Percentiles rank a stretch among this genome's conserved stretches.
Conservation (phyloP, 2,329 filamentous ascomycete species). For the Akanthomyces muscarius region DNA sequence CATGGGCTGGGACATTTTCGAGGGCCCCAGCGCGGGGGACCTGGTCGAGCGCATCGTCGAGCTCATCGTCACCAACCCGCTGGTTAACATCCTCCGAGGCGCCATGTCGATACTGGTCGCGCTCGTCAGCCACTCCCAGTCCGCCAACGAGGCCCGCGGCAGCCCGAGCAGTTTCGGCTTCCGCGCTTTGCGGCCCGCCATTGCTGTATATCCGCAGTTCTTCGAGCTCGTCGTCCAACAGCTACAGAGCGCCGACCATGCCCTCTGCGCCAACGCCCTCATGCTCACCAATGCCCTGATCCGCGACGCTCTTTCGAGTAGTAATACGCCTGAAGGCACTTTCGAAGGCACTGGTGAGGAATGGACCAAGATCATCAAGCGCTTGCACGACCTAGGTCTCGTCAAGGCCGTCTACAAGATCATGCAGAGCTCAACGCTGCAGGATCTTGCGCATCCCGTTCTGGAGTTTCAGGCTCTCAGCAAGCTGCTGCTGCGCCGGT, state of each 20-base stretch:
- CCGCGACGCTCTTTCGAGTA: constrained; percentile 79
- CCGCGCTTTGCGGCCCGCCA: constrained; percentile 83
- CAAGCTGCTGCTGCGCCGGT: constrained; percentile 81
- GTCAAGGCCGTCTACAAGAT: constrained; percentile 88
- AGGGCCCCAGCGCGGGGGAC: constrained; percentile 58
- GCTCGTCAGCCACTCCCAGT: constrained; percentile 81
- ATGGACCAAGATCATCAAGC: constrained; percentile 94
- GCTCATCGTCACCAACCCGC: constrained; percentile 86
- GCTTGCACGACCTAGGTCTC: constrained; percentile 85
- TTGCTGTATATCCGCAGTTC: constrained; percentile 89
- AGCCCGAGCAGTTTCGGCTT: constrained; percentile 73
- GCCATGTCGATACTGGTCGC: constrained; percentile 96
- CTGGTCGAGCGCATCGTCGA: constrained; percentile 77
- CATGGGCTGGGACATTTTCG: constrained; percentile 93
- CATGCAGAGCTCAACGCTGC: constrained; percentile 90
- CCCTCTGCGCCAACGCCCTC: constrained; percentile 89
- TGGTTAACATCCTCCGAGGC: constrained; percentile 95
- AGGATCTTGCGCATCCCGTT: constrained; percentile 84
- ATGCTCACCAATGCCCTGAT: constrained; percentile 95
- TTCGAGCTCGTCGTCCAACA: constrained; percentile 90
- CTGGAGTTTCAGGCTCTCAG: constrained; percentile 91
- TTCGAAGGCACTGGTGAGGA: constrained; percentile 51
- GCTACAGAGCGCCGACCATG: constrained; percentile 89
- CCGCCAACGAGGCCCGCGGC: constrained; percentile 35
- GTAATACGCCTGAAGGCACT: constrained; percentile 42